Evolutionary conservation across 139 green algal genomes (phyloP).

Genomic region (Diplosphaera chodatii): DNA sequence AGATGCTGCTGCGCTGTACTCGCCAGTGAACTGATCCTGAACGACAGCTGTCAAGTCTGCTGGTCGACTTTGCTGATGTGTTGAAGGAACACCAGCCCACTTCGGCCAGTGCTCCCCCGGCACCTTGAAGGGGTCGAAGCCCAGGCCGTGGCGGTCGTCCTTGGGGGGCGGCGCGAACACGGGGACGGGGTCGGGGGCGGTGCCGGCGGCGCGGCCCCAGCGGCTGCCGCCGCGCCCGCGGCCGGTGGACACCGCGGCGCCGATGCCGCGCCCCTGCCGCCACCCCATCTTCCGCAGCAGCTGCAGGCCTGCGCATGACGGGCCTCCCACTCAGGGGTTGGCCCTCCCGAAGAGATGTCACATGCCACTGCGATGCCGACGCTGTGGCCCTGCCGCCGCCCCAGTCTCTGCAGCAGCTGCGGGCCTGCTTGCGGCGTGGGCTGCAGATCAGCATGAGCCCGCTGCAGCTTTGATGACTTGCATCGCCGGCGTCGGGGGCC

Average conservation of each 20-base stretch:
- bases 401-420: too few species aligned
- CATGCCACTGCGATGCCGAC: not conserved
- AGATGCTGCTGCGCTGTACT: too few species aligned
- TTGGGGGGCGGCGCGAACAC: conserved; percentile 74
- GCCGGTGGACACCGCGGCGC: conserved; percentile 11
- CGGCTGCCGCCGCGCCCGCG: conserved; percentile 19
- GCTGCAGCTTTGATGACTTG: too few species aligned
- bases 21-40: too few species aligned
- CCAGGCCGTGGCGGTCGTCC: conserved; percentile 76
- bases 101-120: too few species aligned
- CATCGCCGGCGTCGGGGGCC: too few species aligned
- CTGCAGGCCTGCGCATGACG: conserved; percentile 3
- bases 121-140: conserved; percentile 82
- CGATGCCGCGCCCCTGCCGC: conserved; percentile 75
- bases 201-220: conserved; percentile 51
- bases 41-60: too few species aligned
- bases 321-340: too few species aligned
- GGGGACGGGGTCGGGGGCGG: conserved; percentile 63
- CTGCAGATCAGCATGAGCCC: too few species aligned
- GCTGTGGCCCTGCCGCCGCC: too few species aligned
- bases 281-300: conserved; percentile 81
- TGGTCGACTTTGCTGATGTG: too few species aligned
- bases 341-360: not conserved
- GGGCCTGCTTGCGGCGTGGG: not conserved
- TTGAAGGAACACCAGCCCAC: too few species aligned